A percentile compares a stretch with the other conserved stretches of the same genome.
Evolutionary conservation across 2,329 filamentous ascomycete genomes (phyloP).

Genomic region (Claviceps digitariae): DNA sequence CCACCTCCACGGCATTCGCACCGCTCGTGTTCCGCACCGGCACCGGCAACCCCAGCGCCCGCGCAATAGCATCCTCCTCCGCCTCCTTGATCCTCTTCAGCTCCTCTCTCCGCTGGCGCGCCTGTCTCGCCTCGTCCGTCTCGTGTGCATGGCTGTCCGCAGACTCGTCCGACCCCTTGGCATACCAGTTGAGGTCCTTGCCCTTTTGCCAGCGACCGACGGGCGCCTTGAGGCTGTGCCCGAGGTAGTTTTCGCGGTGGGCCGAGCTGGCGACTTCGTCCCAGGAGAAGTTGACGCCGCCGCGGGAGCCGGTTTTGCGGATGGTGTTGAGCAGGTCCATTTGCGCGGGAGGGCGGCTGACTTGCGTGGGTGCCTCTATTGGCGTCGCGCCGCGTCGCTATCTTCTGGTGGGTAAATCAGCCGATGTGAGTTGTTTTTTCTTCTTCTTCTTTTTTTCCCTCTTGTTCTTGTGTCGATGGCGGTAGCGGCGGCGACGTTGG

Average conservation of each 20-base stretch:
- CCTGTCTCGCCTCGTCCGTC: conserved; percentile 43
- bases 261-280: conserved; percentile 76
- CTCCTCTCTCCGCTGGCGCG: conserved; percentile 59
- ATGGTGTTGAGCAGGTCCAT: conserved; percentile 95
- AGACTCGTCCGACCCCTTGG: conserved; percentile 32
- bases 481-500: too few relatives aligned
- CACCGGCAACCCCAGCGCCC: conserved; percentile 66
- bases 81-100: conserved; percentile 74
- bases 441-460: too few relatives aligned
- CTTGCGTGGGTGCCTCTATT: too few relatives aligned
- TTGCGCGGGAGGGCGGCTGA: neutral
- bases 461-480: too few relatives aligned
- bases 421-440: too few relatives aligned
- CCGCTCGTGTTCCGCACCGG: conserved; percentile 44
- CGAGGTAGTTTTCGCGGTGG: conserved; percentile 82
- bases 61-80: conserved; percentile 81
- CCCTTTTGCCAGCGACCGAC: conserved; percentile 87
- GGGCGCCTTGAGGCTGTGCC: conserved; percentile 82
- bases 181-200: conserved; percentile 52
- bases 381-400: too few relatives aligned
- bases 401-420: too few relatives aligned
- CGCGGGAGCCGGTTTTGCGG: conserved; percentile 79
- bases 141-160: conserved; percentile 33
- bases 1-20: conserved; percentile 46
- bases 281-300: conserved; percentile 94